Conservation (phyloP, 1,284 basidiomycete genomes). For the Ustilago nuda region DNA sequence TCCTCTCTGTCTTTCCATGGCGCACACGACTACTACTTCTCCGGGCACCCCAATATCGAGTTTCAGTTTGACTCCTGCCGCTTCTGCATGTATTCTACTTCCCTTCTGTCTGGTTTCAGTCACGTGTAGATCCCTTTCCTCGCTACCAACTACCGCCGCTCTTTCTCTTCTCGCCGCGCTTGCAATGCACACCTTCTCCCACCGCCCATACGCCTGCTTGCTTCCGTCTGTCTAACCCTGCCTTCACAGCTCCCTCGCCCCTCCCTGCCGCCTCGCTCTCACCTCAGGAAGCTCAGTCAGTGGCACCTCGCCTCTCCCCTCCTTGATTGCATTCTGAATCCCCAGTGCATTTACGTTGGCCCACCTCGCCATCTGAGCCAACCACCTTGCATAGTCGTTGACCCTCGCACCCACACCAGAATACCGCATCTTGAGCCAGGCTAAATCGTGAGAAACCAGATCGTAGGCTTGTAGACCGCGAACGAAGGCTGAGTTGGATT, state of each 20-base stretch:
- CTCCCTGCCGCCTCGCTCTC: neutral
- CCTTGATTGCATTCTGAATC: neutral
- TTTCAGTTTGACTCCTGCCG: neutral
- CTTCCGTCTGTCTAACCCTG: neutral
- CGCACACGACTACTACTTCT: neutral
- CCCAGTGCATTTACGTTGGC: neutral
- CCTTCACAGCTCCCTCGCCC: neutral
- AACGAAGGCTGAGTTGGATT: neutral
- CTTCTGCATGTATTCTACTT: neutral
- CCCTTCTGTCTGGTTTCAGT: neutral
- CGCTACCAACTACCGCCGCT: constrained; percentile 1
- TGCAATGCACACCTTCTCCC: neutral
- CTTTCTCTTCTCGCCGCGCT: neutral
- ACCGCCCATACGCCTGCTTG: too few relatives aligned
- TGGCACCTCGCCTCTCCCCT: neutral
- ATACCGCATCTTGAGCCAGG: neutral
- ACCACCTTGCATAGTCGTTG: neutral
- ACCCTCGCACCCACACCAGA: neutral
- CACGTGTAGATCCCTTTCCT: neutral
- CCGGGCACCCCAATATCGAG: neutral
- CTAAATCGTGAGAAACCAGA: neutral
- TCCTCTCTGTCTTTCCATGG: neutral
- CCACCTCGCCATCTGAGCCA: constrained; percentile 1
- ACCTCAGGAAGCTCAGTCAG: neutral
- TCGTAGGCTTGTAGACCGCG: constrained; percentile 3